Base-by-base conservation (phyloP, 2,329 filamentous ascomycete genomes). In the Thielaviopsis punctulata region DNA sequence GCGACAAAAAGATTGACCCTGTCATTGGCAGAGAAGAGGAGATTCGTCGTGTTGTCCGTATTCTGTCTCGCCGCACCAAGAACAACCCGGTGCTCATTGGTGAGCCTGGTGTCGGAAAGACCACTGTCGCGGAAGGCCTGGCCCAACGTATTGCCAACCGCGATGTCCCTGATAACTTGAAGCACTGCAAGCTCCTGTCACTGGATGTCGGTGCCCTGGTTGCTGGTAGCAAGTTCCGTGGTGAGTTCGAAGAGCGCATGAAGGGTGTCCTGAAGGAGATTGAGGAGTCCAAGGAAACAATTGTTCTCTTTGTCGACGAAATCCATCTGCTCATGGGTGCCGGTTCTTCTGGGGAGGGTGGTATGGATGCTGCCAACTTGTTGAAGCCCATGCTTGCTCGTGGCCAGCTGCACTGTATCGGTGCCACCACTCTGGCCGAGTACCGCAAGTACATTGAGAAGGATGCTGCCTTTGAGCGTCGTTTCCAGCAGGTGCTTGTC, bases 381-480 rank as follows among this genome's bases (percentile, higher is more conserved):
- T 76, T 98, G 57, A 98, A 98, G 72, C 92, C 92, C 54, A 96
- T 96, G 90, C 78, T 98, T 59, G 92, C 92, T 56, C 82, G 92
- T 63, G 92, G 92, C 51, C 90, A 96, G 66, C 74, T 98, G 55
- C 92, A 98, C 73, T 98, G 92, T 63, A 96, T 98, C 57, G 92
- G 92, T 66, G 92, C 92, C 5, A 98, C 92, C 1, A 98, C 92
- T 1, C 76, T 98, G 54, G 80, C 81, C 56, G 92, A 98, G 66
- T 98, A 98, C 69, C 80, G 92, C 62, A 98, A 98, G 67, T 96
- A 98, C 68, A 95, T 98, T 57, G 92, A 98, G 67, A 98, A 98
- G 69, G 92, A 98, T 62, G 85, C 87, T 45, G 92, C 92, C 46
- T 98, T 98, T 64, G 92, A 98, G 68, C 86, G 92, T 67, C 86